Evolutionary conservation across 139 green algal genomes (phyloP).

Genomic region (Limnomonas spitsbergensis): DNA sequence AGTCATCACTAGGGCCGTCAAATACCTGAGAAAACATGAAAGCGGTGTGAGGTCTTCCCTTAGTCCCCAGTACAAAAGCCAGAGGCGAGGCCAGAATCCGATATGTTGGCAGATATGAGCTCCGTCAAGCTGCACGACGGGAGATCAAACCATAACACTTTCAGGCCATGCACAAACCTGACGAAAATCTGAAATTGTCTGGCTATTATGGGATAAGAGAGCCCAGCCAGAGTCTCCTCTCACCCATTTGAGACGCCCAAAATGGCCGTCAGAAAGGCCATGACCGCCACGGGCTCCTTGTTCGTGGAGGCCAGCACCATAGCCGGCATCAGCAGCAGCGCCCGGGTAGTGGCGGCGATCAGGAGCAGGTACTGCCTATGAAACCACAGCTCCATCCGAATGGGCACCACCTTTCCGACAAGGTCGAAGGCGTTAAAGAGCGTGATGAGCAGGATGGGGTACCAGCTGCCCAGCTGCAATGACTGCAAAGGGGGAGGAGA

Average conservation of each 20-base stretch:
- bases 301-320: conserved; percentile 26
- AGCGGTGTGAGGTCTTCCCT: background rate
- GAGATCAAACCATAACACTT: background rate
- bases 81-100: background rate
- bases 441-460: conserved; percentile 76
- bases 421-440: conserved; percentile 75
- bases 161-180: no score
- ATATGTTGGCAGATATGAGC: background rate
- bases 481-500: conserved; percentile 32
- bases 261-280: conserved; percentile 25
- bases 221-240: no score
- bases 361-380: background rate
- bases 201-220: no score
- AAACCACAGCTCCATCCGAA: background rate
- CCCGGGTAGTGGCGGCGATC: conserved; percentile 4
- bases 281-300: conserved; percentile 6
- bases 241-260: conserved; percentile 49
- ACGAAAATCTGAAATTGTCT: no score
- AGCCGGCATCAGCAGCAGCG: conserved; percentile 17
- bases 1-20: conserved; percentile 56
- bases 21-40: conserved; percentile 43
- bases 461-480: conserved; percentile 72
- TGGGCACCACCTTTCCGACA: conserved; percentile 58
- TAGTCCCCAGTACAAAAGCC: background rate
- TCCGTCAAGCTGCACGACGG: background rate